Conservation (phyloP, 352 stramenopile species). For the Pythium rishiriense region DNA sequence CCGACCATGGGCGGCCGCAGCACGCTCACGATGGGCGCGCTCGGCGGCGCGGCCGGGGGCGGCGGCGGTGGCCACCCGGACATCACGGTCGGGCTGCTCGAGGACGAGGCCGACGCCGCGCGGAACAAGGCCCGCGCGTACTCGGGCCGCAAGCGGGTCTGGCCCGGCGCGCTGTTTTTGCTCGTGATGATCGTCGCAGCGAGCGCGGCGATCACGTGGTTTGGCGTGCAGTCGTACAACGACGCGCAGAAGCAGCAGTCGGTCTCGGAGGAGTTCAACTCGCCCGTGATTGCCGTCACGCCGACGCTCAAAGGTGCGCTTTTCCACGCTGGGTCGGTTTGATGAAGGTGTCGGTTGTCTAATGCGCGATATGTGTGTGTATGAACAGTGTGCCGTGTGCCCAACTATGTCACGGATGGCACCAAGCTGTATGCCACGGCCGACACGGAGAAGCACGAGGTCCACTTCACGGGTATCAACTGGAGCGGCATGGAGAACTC, state of each 20-base stretch:
- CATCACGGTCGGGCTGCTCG: constrained; percentile 72
- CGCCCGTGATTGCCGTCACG: constrained; percentile 32
- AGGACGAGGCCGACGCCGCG: constrained; percentile 33
- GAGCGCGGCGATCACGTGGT: constrained; percentile 62
- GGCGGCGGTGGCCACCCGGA: constrained; percentile 45
- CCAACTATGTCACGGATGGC: constrained; percentile 62
- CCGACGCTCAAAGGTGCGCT: constrained; percentile 46
- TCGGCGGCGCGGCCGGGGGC: constrained; percentile 1
- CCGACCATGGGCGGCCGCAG: constrained; percentile 39
- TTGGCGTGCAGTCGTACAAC: constrained; percentile 59
- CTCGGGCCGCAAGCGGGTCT: constrained; percentile 73
- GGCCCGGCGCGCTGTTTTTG: constrained; percentile 75
- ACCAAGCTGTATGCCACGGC: constrained; percentile 70
- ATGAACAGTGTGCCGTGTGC: constrained; percentile 55
- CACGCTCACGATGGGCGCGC: constrained; percentile 28
- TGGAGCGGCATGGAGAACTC: constrained; percentile 87
- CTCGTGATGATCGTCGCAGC: constrained; percentile 51
- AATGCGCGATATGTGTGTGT: background rate
- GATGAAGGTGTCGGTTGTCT: background rate
- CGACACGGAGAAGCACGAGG: constrained; percentile 52
- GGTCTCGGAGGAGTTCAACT: constrained; percentile 52
- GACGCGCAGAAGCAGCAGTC: constrained; percentile 63
- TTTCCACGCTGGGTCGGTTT: background rate
- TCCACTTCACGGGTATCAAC: constrained; percentile 86
- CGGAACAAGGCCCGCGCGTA: constrained; percentile 34